Percentiles rank a stretch among this genome's conserved stretches.
Evolutionary conservation across 148 eudicot genomes (phyloP).

Genomic region (Polygonum aviculare): DNA sequence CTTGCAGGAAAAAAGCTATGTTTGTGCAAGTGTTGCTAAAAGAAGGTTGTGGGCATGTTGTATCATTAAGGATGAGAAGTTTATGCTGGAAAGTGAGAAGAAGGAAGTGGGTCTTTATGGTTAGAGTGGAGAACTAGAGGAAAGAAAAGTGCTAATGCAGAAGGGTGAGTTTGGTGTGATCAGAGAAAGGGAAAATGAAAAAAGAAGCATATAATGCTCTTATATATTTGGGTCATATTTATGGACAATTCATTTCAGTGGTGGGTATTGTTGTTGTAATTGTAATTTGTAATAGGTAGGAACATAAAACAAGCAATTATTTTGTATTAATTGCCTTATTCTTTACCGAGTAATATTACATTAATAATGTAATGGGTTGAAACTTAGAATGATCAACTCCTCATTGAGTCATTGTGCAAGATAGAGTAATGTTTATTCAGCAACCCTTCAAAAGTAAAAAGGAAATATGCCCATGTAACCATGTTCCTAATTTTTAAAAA

Average conservation of each 20-base stretch:
- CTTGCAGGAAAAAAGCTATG: background rate
- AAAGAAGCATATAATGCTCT: background rate
- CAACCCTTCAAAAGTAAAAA: too few species aligned
- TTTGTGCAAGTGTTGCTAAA: background rate
- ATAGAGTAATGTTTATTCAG: too few species aligned
- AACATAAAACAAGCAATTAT: background rate
- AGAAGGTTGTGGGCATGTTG: background rate
- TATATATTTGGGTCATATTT: conserved; percentile 4
- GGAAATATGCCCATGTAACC: background rate
- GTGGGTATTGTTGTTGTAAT: background rate
- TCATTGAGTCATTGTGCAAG: too few species aligned
- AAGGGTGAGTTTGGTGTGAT: background rate
- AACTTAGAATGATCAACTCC: background rate
- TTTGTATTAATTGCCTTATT: background rate
- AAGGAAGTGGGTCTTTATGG: background rate
- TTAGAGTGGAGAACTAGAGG: background rate
- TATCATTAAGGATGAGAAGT: background rate
- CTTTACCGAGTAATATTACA: background rate
- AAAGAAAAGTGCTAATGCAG: background rate
- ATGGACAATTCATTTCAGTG: background rate
- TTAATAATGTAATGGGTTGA: background rate
- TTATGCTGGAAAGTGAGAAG: background rate
- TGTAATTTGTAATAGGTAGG: background rate
- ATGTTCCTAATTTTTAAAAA: background rate
- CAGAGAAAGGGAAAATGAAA: background rate